Evolutionary conservation across 352 stramenopile species (phyloP).

Genomic region (Phytophthora citricola): DNA sequence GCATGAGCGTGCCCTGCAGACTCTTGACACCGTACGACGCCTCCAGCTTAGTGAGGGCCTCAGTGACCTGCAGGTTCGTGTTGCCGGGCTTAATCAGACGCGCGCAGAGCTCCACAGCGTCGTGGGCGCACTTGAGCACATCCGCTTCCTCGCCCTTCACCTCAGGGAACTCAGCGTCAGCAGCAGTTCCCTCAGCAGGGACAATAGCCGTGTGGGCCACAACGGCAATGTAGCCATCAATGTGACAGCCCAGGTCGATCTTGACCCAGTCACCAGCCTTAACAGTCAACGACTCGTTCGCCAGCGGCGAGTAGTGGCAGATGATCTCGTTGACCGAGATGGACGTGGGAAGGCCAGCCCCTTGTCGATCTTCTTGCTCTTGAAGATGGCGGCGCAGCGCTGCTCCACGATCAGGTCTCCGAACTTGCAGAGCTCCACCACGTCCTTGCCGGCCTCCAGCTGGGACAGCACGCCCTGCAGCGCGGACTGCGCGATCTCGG

Average conservation of each 20-base stretch:
- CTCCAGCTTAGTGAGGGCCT: slow-evolving; percentile 95
- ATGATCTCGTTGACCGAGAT: slow-evolving; percentile 99
- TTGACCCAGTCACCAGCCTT: slow-evolving; percentile 91
- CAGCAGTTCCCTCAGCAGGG: slow-evolving; percentile 72
- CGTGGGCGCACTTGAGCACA: slow-evolving; percentile 97
- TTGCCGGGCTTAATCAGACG: slow-evolving; percentile 98
- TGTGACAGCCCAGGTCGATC: slow-evolving; percentile 99
- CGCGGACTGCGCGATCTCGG: slow-evolving; percentile 98
- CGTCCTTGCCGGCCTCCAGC: slow-evolving; percentile 92
- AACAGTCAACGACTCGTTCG: slow-evolving; percentile 80
- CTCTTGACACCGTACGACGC: slow-evolving; percentile 97
- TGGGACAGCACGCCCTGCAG: slow-evolving; percentile 96
- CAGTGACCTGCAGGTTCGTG: slow-evolving; percentile 96
- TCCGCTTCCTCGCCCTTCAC: slow-evolving; percentile 89
- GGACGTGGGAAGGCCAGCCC: slow-evolving; percentile 99
- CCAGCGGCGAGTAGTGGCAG: slow-evolving; percentile 98
- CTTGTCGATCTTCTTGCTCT: slow-evolving; percentile 98
- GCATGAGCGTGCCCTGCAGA: slow-evolving; percentile 98
- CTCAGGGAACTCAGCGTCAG: slow-evolving; percentile 63
- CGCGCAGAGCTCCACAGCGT: slow-evolving; percentile 96
- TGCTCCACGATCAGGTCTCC: slow-evolving; percentile 86
- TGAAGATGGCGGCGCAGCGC: slow-evolving; percentile 94
- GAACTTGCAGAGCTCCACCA: slow-evolving; percentile 97
- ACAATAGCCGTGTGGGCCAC: slow-evolving; percentile 98
- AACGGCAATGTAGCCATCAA: slow-evolving; percentile 99